Conservation (phyloP, 495 filamentous ascomycete species). For the Talaromyces proteolyticus region DNA sequence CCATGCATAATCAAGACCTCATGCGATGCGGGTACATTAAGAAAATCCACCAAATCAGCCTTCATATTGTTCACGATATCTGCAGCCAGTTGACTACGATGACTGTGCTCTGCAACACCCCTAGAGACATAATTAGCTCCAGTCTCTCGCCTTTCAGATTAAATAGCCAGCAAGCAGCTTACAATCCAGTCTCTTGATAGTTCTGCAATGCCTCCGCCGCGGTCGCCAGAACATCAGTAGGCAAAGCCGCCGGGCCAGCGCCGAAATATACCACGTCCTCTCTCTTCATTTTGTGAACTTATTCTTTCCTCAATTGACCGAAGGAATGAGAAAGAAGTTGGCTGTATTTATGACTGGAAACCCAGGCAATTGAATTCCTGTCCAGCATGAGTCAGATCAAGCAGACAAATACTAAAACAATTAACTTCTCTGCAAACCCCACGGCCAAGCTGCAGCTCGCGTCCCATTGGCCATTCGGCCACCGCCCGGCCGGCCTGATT, state of each 20-base stretch:
- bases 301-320: no score
- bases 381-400: neutral
- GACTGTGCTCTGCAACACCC: conserved; percentile 71
- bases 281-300: conserved; percentile 22
- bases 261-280: conserved; percentile 73
- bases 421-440: neutral
- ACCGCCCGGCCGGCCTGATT: no score
- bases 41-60: conserved; percentile 56
- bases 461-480: neutral
- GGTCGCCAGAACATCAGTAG: conserved; percentile 66
- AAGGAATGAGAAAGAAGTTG: no score
- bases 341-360: no score
- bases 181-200: conserved; percentile 74
- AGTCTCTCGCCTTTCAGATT: no score
- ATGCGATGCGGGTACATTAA: conserved; percentile 71
- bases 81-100: conserved; percentile 73
- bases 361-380: no score
- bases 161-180: no score
- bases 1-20: conserved; percentile 77
- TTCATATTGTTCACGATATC: conserved; percentile 63
- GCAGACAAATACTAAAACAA: neutral
- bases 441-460: neutral
- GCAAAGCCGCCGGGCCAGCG: conserved; percentile 79
- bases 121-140: no score
- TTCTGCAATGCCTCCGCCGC: conserved; percentile 57